Conservation (phyloP, 176 grass and related monocot genomes). For the Zoysia pacifica region DNA sequence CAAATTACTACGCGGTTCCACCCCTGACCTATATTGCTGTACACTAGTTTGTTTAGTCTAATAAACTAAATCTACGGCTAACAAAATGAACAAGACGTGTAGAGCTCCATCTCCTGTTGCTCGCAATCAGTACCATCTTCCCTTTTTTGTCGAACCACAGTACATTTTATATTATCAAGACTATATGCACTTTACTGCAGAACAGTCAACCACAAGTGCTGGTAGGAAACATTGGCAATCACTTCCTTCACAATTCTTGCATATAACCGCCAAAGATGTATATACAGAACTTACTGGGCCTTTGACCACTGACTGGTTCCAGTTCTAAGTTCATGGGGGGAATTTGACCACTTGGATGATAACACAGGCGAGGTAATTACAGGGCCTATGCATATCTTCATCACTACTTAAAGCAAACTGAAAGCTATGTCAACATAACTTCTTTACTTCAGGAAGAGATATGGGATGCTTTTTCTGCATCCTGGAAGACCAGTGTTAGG, state of each 20-base stretch:
- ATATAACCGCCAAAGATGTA: slow-evolving; percentile 3
- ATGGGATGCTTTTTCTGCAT: slow-evolving; percentile 13
- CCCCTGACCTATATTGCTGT: slow-evolving; percentile 35
- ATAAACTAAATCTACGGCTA: slow-evolving; percentile 23
- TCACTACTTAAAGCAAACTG: slow-evolving; percentile 29
- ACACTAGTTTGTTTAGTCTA: slow-evolving; percentile 34
- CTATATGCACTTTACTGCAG: not conserved
- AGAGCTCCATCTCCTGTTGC: slow-evolving; percentile 15
- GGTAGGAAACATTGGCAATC: slow-evolving; percentile 15
- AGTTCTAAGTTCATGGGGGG: not conserved
- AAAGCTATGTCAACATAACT: not conserved
- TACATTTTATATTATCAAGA: not conserved
- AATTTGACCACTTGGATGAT: slow-evolving; percentile 25
- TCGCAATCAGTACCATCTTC: slow-evolving; percentile 9
- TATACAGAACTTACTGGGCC: not conserved
- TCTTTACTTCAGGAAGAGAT: slow-evolving; percentile 30
- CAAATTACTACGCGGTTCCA: slow-evolving; percentile 35
- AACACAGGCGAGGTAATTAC: slow-evolving; percentile 34
- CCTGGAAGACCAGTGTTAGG: slow-evolving; percentile 35
- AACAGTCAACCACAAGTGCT: not conserved
- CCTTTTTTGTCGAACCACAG: not conserved
- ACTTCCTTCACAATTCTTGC: slow-evolving; percentile 3
- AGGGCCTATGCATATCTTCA: slow-evolving; percentile 19
- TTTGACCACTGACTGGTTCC: slow-evolving; percentile 8
- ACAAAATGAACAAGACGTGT: slow-evolving; percentile 28